Percentiles rank a stretch among this genome's conserved stretches.
phyloP scores from a whole-genome alignment of 257 asterid genomes.

The Cinchona pubescens region DNA sequence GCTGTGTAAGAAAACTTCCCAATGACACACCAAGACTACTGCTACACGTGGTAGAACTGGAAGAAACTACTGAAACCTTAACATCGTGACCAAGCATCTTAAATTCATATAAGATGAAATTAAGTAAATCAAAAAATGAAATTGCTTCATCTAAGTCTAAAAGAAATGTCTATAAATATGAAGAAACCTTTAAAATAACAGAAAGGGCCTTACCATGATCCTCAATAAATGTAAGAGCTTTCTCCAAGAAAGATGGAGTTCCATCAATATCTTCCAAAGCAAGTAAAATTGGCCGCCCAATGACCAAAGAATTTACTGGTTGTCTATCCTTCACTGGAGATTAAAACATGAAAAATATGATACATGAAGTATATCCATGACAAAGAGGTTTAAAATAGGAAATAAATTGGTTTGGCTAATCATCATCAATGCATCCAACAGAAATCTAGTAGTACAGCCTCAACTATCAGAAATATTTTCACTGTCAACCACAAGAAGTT shows the following conservation, averaged over 20 bases:
- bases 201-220: slow-evolving; percentile 62
- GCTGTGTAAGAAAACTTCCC: neutral
- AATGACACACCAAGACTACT: neutral
- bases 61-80: neutral
- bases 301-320: slow-evolving; percentile 65
- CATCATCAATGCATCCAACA: neutral
- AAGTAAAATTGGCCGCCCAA: slow-evolving; percentile 93
- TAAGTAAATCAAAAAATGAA: neutral
- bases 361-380: slow-evolving; percentile 12
- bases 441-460: neutral
- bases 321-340: slow-evolving; percentile 69
- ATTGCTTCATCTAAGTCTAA: neutral
- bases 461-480: neutral
- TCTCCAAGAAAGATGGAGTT: slow-evolving; percentile 94
- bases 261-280: slow-evolving; percentile 98
- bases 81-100: neutral
- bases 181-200: slow-evolving; percentile 1
- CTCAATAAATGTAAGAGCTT: slow-evolving; percentile 90
- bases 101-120: neutral
- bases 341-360: slow-evolving; percentile 6
- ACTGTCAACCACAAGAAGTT: neutral
- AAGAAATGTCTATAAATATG: slow-evolving; percentile 1
- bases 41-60: neutral
- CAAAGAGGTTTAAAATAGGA: neutral
- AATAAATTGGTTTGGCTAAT: neutral